Percentiles rank a stretch among this genome's conserved stretches.
phyloP scores from a whole-genome alignment of 768 basidiomycete genomes.

The Lactarius akahatsu region DNA sequence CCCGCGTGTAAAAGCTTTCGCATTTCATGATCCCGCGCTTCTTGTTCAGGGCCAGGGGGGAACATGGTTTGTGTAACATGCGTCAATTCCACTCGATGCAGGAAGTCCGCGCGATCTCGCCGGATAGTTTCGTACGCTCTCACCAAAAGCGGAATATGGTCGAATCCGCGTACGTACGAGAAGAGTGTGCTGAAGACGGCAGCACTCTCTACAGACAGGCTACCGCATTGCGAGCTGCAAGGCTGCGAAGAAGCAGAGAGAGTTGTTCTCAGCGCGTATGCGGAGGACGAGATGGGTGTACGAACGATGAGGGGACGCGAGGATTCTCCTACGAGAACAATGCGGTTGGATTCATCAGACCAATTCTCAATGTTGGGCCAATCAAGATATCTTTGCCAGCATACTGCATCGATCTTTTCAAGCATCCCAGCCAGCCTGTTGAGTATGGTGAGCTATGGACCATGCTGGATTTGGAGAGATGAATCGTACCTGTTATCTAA shows the following conservation, averaged over 20 bases:
- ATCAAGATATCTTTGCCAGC: slow-evolving; percentile 14
- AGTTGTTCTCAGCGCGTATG: background rate
- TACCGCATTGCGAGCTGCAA: slow-evolving; percentile 20
- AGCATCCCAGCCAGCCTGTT: slow-evolving; percentile 18
- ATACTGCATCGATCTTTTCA: slow-evolving; percentile 17
- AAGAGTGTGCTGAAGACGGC: slow-evolving; percentile 21
- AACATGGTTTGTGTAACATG: slow-evolving; percentile 16
- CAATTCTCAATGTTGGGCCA: slow-evolving; percentile 27
- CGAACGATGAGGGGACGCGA: slow-evolving; percentile 26
- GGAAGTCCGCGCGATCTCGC: slow-evolving; percentile 18
- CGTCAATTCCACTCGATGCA: slow-evolving; percentile 12
- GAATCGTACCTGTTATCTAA: slow-evolving; percentile 19
- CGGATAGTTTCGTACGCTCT: slow-evolving; percentile 22
- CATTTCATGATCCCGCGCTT: slow-evolving; percentile 18
- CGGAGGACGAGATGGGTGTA: background rate
- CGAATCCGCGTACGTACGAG: slow-evolving; percentile 22
- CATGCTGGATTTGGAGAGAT: background rate
- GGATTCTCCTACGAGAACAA: slow-evolving; percentile 28
- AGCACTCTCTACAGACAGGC: slow-evolving; percentile 23
- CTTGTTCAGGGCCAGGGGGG: slow-evolving; percentile 25
- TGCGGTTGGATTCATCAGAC: slow-evolving; percentile 25
- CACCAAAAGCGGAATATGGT: slow-evolving; percentile 23
- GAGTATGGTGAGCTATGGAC: background rate
- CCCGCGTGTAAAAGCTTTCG: background rate
- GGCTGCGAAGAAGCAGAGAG: slow-evolving; percentile 14